Conservation (phyloP, 805 yeast species). For the Starmerella roubikii region DNA sequence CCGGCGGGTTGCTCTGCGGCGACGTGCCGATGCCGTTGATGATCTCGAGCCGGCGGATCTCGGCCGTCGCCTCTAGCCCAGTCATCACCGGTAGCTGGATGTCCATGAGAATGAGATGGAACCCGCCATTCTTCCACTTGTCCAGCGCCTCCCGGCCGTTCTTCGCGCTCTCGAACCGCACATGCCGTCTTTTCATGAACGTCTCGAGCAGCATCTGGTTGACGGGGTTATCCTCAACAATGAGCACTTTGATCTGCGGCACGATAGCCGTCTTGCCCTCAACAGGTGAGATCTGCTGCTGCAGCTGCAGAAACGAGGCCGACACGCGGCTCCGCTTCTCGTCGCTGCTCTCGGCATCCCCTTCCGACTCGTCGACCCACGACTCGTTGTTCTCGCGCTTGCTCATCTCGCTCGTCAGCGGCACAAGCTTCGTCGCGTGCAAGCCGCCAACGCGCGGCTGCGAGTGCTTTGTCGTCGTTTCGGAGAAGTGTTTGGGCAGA, state of each 20-base stretch:
- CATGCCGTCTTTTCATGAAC: constrained; percentile 70
- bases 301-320: constrained; percentile 3
- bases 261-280: constrained; percentile 35
- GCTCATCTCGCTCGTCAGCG: background rate
- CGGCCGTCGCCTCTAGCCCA: constrained; percentile 89
- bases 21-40: constrained; percentile 63
- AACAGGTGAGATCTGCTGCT: constrained; percentile 8
- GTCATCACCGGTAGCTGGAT: constrained; percentile 92
- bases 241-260: constrained; percentile 78
- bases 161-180: constrained; percentile 72
- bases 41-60: constrained; percentile 72
- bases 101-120: constrained; percentile 91
- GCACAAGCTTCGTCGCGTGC: constrained; percentile 4
- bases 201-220: constrained; percentile 86
- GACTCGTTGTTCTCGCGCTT: background rate
- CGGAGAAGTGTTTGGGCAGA: constrained; percentile 14
- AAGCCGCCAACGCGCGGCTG: background rate
- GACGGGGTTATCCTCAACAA: constrained; percentile 92
- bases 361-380: background rate
- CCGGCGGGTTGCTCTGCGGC: constrained; percentile 24
- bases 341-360: background rate
- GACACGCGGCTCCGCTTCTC: background rate
- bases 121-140: constrained; percentile 89
- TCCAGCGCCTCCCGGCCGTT: constrained; percentile 93
- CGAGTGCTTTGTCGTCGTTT: background rate